phyloP scores from a whole-genome alignment of 1,284 basidiomycete species.

The Pterulicium gracile region DNA sequence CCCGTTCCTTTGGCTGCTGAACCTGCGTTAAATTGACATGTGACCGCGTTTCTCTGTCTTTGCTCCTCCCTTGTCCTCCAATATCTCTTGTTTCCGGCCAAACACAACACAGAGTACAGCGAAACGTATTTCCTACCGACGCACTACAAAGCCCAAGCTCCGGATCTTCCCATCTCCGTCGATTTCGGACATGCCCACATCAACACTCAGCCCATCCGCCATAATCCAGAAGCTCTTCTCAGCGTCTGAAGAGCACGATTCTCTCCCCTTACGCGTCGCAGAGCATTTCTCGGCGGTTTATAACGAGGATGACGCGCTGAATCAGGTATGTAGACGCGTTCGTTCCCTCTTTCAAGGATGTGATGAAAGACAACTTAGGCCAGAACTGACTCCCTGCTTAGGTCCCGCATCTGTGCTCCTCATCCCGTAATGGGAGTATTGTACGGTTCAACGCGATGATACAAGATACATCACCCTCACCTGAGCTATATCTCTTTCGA shows the following conservation, averaged over 20 bases:
- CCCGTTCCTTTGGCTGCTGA: too few species aligned
- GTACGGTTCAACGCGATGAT: constrained; percentile 67
- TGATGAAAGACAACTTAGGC: background rate
- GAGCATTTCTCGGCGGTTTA: constrained; percentile 41
- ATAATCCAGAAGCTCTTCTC: constrained; percentile 37
- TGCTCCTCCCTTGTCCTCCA: too few species aligned
- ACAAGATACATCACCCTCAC: constrained; percentile 66
- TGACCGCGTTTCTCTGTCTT: too few species aligned
- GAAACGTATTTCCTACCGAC: too few species aligned
- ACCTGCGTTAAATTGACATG: too few species aligned
- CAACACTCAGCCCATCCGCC: constrained; percentile 33
- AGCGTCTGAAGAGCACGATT: constrained; percentile 13
- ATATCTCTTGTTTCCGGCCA: too few species aligned
- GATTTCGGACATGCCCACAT: constrained; percentile 37
- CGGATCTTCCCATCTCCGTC: too few species aligned
- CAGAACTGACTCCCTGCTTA: too few species aligned
- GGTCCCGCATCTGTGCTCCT: constrained; percentile 30
- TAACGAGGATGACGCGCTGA: constrained; percentile 26
- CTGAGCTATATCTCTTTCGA: constrained; percentile 57
- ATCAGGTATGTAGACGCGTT: constrained; percentile 24
- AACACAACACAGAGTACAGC: too few species aligned
- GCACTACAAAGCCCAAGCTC: too few species aligned
- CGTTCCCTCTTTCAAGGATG: constrained; percentile 7
- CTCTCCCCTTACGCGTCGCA: constrained; percentile 37
- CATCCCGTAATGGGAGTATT: constrained; percentile 32